Evolutionary conservation across 805 yeast species (phyloP).

Genomic region (Candida argentea): DNA sequence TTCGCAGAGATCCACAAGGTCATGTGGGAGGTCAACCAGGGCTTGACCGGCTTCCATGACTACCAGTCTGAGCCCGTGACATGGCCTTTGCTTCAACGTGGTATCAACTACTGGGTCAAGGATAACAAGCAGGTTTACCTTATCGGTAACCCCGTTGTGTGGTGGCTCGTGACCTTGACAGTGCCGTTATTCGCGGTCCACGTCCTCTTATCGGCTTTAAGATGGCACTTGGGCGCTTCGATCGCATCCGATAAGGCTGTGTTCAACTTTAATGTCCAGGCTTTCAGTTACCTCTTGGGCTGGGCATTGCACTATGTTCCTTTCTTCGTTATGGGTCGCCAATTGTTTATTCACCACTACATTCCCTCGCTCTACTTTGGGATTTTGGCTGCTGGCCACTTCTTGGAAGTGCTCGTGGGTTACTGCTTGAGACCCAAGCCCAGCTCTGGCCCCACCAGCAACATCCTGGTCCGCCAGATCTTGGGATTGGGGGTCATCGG

Average conservation of each 20-base stretch:
- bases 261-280: constrained; percentile 55
- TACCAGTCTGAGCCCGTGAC: constrained; percentile 63
- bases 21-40: constrained; percentile 73
- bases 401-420: constrained; percentile 39
- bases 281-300: constrained; percentile 53
- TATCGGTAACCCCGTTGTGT: constrained; percentile 67
- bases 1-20: constrained; percentile 53
- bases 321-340: constrained; percentile 83
- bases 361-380: constrained; percentile 89
- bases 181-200: constrained; percentile 42
- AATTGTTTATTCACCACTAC: constrained; percentile 87
- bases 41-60: constrained; percentile 57
- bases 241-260: constrained; percentile 43
- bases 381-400: constrained; percentile 63
- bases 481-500: constrained; percentile 37
- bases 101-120: constrained; percentile 72
- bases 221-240: constrained; percentile 49
- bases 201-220: constrained; percentile 35
- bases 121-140: constrained; percentile 55
- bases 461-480: constrained; percentile 22
- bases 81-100: constrained; percentile 71
- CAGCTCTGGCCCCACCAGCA: constrained; percentile 2
- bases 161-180: constrained; percentile 63
- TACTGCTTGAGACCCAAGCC: constrained; percentile 28
- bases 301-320: constrained; percentile 68